These are phyloP conservation scores for Leptomonas pyrrhocoris DNA, from an alignment of 208 protist species.

Conservation along the genomic window DNA sequence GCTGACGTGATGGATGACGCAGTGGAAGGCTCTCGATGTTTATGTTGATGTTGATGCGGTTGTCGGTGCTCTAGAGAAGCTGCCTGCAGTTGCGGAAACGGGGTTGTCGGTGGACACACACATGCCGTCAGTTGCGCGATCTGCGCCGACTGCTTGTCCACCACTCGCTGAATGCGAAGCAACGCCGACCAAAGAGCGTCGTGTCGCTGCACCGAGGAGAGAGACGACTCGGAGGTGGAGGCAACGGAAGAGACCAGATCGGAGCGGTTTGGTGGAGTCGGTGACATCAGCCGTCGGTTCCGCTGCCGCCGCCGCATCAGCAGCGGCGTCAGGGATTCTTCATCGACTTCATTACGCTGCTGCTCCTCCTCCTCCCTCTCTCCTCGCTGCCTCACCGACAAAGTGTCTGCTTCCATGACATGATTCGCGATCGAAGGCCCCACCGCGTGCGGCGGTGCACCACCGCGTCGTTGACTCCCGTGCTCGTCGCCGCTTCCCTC, in stretches of 20 bases:
- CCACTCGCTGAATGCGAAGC: constrained; percentile 8
- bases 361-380: background rate
- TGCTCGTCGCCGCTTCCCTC: background rate
- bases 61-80: no score
- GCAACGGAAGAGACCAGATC: background rate
- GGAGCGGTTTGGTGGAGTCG: background rate
- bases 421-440: background rate
- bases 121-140: constrained; percentile 11
- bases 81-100: no score
- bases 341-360: no score
- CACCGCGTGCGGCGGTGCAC: background rate
- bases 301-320: constrained; percentile 17
- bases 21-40: background rate
- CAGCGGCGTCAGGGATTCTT: no score
- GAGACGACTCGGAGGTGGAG: background rate
- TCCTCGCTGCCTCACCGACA: background rate
- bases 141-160: constrained; percentile 16
- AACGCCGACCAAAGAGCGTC: constrained; percentile 21
- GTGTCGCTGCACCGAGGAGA: background rate
- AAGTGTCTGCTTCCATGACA: background rate
- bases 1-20: background rate
- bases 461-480: background rate
- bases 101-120: background rate
- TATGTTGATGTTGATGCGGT: background rate
- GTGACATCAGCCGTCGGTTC: constrained; percentile 20